phyloP scores from a whole-genome alignment of 208 protist genomes.

The Trypanosoma lewisi region DNA sequence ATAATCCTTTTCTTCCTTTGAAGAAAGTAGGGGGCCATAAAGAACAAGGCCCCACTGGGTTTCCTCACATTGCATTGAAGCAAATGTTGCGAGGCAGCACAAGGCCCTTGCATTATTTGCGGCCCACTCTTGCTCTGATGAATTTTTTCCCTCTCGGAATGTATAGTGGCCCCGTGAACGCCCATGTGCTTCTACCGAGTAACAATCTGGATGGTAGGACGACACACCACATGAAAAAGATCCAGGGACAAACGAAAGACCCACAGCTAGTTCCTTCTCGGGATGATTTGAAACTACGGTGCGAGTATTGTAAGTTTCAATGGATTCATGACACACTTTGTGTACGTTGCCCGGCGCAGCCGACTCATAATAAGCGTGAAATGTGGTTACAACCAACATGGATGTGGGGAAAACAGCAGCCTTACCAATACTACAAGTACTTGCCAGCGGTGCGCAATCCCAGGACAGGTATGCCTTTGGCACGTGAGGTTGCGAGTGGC shows the following conservation, averaged over 20 bases:
- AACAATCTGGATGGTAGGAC: constrained; percentile 68
- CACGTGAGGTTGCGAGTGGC: constrained; percentile 71
- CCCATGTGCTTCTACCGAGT: constrained; percentile 42
- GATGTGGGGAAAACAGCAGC: constrained; percentile 87
- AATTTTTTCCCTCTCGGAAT: constrained; percentile 82
- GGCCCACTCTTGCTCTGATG: constrained; percentile 16
- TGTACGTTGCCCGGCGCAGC: constrained; percentile 72
- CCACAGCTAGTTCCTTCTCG: constrained; percentile 47
- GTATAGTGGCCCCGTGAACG: constrained; percentile 65
- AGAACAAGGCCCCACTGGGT: no score
- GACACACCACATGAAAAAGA: constrained; percentile 64
- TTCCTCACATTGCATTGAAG: not conserved
- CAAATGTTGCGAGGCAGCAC: constrained; percentile 18
- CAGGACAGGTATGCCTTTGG: constrained; percentile 65
- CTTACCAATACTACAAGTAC: constrained; percentile 85
- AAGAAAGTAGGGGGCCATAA: not conserved
- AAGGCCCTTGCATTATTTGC: constrained; percentile 14
- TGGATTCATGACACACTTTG: constrained; percentile 82
- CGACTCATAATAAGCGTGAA: constrained; percentile 76
- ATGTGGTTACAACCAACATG: constrained; percentile 85
- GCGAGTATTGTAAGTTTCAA: constrained; percentile 70
- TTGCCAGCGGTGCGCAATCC: constrained; percentile 73
- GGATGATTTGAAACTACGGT: constrained; percentile 71
- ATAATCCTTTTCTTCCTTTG: no score
- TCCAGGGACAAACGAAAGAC: constrained; percentile 57